Conservation (phyloP, 257 asterid species). For the Capsicum rhomboideum region DNA sequence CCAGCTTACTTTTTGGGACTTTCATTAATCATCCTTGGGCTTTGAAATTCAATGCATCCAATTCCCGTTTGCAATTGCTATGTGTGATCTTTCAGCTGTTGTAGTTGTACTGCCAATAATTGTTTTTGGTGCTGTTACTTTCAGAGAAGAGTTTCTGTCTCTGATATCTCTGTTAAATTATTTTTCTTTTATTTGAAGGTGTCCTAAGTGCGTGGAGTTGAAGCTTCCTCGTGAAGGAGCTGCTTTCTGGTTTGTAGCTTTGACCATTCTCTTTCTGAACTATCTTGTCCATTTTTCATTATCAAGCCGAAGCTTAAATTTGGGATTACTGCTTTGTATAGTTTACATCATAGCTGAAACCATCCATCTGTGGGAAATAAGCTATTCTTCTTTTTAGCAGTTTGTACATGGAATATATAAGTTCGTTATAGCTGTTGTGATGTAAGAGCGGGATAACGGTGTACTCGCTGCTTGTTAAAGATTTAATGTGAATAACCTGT, state of each 20-base stretch:
- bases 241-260: constrained; percentile 85
- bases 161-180: background rate
- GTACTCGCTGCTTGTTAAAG: background rate
- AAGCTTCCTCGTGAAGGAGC: constrained; percentile 96
- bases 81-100: background rate
- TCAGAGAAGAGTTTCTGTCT: background rate
- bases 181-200: constrained; percentile 30
- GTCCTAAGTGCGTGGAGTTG: constrained; percentile 86
- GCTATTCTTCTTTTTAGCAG: background rate
- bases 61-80: background rate
- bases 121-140: background rate
- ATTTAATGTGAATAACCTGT: background rate
- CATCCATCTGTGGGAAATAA: background rate
- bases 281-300: background rate
- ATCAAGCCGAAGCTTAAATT: background rate
- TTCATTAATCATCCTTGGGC: background rate
- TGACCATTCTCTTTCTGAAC: constrained; percentile 4
- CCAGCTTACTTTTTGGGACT: background rate
- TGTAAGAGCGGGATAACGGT: background rate
- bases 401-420: background rate
- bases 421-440: background rate
- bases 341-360: background rate
- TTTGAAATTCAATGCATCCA: background rate
- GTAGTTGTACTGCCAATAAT: background rate
- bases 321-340: background rate